Conservation (phyloP, 768 basidiomycete species). For the Lepiota venenata region DNA sequence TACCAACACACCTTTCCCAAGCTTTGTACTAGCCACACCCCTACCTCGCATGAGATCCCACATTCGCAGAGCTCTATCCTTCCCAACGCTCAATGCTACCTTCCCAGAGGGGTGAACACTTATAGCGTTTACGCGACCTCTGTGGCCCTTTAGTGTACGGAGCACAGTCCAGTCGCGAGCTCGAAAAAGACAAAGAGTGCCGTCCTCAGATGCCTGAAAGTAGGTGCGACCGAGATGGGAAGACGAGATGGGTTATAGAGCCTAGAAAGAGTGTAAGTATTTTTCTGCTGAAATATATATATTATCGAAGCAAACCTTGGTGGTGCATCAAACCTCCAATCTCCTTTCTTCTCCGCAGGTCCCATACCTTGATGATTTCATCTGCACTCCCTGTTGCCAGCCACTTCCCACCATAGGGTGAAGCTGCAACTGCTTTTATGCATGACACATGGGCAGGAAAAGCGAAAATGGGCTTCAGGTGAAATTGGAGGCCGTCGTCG, state of each 20-base stretch:
- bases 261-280: constrained; percentile 41
- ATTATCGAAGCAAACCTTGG: constrained; percentile 56
- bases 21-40: constrained; percentile 82
- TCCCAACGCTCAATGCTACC: constrained; percentile 87
- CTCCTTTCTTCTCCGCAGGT: constrained; percentile 86
- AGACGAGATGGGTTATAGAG: constrained; percentile 84
- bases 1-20: constrained; percentile 73
- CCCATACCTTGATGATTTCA: constrained; percentile 97
- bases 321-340: constrained; percentile 95
- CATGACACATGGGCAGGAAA: constrained; percentile 96
- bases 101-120: constrained; percentile 94
- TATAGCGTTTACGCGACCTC: constrained; percentile 85
- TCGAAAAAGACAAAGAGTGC: constrained; percentile 84
- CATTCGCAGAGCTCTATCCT: constrained; percentile 88
- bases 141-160: constrained; percentile 87
- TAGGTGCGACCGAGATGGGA: constrained; percentile 87
- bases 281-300: background rate
- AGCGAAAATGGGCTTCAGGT: constrained; percentile 82
- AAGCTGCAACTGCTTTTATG: constrained; percentile 87
- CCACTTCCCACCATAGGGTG: constrained; percentile 92
- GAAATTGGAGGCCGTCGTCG: constrained; percentile 28
- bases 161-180: constrained; percentile 94
- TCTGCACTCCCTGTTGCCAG: constrained; percentile 94
- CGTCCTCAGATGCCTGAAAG: constrained; percentile 92
- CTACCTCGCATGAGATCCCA: constrained; percentile 98